Percentiles rank a stretch among this genome's conserved stretches.
These are phyloP conservation scores for Sarocladium kiliense DNA, from an alignment of 2,329 filamentous ascomycete species.

Conservation along the genomic window DNA sequence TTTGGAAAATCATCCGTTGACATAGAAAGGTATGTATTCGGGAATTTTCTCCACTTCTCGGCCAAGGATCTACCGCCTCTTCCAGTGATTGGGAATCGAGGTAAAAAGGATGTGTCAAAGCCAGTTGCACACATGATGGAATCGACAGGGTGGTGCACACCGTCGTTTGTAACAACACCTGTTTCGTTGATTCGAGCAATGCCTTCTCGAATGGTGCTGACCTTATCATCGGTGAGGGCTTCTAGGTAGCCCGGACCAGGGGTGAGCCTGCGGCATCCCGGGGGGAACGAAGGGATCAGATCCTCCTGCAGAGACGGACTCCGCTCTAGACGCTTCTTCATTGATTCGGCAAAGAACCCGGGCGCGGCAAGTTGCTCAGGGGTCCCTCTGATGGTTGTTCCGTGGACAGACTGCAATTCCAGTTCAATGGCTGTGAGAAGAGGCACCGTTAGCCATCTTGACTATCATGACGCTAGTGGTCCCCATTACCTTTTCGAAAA, in stretches of 20 bases:
- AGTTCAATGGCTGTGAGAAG: slow-evolving; percentile 2
- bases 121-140: slow-evolving; percentile 54
- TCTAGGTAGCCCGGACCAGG: slow-evolving; percentile 65
- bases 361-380: slow-evolving; percentile 1
- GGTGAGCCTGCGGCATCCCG: slow-evolving; percentile 59
- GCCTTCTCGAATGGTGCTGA: slow-evolving; percentile 30
- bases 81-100: slow-evolving; percentile 45
- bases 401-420: slow-evolving; percentile 6
- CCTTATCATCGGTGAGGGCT: slow-evolving; percentile 55
- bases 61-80: slow-evolving; percentile 43
- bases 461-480: neutral
- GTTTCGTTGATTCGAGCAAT: slow-evolving; percentile 30
- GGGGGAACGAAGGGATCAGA: slow-evolving; percentile 58
- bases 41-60: slow-evolving; percentile 38
- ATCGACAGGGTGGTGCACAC: slow-evolving; percentile 46
- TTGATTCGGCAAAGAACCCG: slow-evolving; percentile 31
- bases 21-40: slow-evolving; percentile 49
- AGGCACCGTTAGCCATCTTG: neutral
- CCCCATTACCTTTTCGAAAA: slow-evolving; percentile 32
- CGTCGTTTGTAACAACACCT: slow-evolving; percentile 43
- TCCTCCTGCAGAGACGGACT: slow-evolving; percentile 51
- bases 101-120: slow-evolving; percentile 48
- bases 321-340: slow-evolving; percentile 45
- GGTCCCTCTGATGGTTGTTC: slow-evolving; percentile 2
- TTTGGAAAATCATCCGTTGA: slow-evolving; percentile 48